Base-by-base conservation (phyloP, 2,329 filamentous ascomycete species). In the Cadophora luteo-olivacea region DNA sequence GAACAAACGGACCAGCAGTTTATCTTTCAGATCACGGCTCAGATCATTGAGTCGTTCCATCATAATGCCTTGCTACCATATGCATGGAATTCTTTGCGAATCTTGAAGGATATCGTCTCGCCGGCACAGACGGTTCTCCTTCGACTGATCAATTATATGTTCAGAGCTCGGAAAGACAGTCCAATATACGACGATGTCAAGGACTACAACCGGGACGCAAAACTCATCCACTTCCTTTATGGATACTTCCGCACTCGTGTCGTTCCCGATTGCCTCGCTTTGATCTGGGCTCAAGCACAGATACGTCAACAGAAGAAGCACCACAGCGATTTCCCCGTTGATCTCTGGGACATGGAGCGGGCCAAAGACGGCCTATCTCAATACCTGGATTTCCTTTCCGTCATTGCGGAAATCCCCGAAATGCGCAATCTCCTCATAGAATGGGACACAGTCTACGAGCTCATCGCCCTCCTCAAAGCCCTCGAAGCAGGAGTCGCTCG, bases 291-390 rank as follows among this genome's bases (percentile, higher is more conserved):
- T 3, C 95, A 98, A 81, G 92, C 93, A 19, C 92, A 97, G 77
- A 97, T 97, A 41, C 90, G 93, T 52, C 89, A 91, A 51, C 89
- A 91, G 38, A 85, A 89, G 67, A 89, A 91, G 19, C 87, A 95
- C 69, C 89, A 93, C 0, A 89, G 92, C 70, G 94, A 97, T 76
- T 98, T 97, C 75, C 95, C 95, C 0, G 89, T 97, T 1, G 97
- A 98, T 75, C 87, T 94, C 58, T 98, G 95, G 95, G 95, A 98
- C 76, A 97, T 98, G 91, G 95, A 98, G 78, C 89, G 95, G 16
- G 95, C 97, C 68, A 97, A 97, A 78, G 95, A 98, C 76, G 95
- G 95, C 0, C 88, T 98, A 0, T 93, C 94, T 63, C 94, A 97
- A 79, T 97, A 97, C 77, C 87, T 98, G 1, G 94, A 97, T 75